Conservation (phyloP, 345 rosid species). For the Microthlaspi erraticum region DNA sequence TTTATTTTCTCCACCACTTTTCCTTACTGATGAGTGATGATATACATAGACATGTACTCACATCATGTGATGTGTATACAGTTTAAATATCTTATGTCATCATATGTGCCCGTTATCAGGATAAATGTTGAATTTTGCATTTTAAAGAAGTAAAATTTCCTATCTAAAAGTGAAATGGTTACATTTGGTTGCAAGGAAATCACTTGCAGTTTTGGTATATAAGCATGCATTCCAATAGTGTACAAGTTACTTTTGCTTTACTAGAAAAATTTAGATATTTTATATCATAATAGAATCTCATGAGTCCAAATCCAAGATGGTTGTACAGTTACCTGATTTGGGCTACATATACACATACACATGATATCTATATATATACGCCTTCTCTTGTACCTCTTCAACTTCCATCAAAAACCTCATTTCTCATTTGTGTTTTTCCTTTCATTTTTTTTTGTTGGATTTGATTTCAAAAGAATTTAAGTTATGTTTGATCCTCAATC, state of each 20-base stretch:
- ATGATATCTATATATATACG: constrained; percentile 40
- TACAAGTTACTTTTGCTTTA: constrained; percentile 1
- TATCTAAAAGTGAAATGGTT: background rate
- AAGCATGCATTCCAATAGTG: constrained; percentile 7
- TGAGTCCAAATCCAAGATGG: constrained; percentile 32
- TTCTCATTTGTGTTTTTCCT: constrained; percentile 29
- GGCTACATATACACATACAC: constrained; percentile 22
- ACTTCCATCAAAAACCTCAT: constrained; percentile 33
- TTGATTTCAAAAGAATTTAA: constrained; percentile 22
- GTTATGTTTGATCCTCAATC: constrained; percentile 70
- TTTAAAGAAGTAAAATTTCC: background rate
- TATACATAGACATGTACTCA: constrained; percentile 36
- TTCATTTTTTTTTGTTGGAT: background rate
- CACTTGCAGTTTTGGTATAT: constrained; percentile 12
- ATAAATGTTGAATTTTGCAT: constrained; percentile 13
- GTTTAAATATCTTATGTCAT: constrained; percentile 12
- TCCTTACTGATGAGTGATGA: constrained; percentile 18
- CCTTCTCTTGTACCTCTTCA: constrained; percentile 34
- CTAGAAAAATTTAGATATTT: constrained; percentile 26
- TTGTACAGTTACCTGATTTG: constrained; percentile 36
- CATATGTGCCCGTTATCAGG: constrained; percentile 17
- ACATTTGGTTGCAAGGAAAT: constrained; percentile 1
- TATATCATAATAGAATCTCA: constrained; percentile 34
- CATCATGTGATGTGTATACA: constrained; percentile 32
- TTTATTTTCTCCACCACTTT: constrained; percentile 17